Base-by-base conservation (phyloP, 2,329 filamentous ascomycete species). In the Fonsecaea monophora region DNA sequence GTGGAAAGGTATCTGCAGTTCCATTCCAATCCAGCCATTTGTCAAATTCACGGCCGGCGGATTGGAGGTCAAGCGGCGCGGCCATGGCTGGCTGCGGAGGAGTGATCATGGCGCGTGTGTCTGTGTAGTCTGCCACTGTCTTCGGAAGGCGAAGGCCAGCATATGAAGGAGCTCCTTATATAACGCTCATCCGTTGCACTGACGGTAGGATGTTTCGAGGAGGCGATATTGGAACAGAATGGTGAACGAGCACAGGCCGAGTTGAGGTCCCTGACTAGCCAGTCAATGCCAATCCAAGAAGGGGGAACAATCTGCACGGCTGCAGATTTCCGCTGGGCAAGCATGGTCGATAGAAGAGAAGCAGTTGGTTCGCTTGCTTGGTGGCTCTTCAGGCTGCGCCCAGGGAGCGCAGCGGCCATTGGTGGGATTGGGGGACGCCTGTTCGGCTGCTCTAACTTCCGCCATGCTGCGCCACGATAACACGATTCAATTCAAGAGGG, bases 21-120 rank as follows among this genome's bases (percentile, higher is more conserved):
- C 66, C 70, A 56, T 69, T 71, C 70, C 70, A 72, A 58, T 73
- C 71, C 25, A 73, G 66, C 70, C 70, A 72, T 62, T 71, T 68
- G 56, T 73, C 71, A 63, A 73, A 73, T n/a, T 73, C 71, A 35
- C 67, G 68, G 25, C 69, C 70, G 21, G 68, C 68, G 21, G 65
- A 60, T 48, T 65, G 62, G n/a, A 71, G n/a, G 30, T 68, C 60
- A 48, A 68, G 60, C 25, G 38, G 65, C n/a, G 65, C 53, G 13
- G 66, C 60, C 64, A 67, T 65, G 62, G 62, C 50, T 30, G 54
- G 38, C 53, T 64, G 56, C 12, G 59, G 18, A 50, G 50, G 60
- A 12, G 60, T 53, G 38, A 63, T 67, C 60, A 67, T 67, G 32
- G 54, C 50, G 48, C 57, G 56, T 10, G 25, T 13, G n/a, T 37